Evolutionary conservation across 345 rosid genomes (phyloP), one percentile per base, ranked within the genome.

Genomic region (Mercurialis annua): DNA sequence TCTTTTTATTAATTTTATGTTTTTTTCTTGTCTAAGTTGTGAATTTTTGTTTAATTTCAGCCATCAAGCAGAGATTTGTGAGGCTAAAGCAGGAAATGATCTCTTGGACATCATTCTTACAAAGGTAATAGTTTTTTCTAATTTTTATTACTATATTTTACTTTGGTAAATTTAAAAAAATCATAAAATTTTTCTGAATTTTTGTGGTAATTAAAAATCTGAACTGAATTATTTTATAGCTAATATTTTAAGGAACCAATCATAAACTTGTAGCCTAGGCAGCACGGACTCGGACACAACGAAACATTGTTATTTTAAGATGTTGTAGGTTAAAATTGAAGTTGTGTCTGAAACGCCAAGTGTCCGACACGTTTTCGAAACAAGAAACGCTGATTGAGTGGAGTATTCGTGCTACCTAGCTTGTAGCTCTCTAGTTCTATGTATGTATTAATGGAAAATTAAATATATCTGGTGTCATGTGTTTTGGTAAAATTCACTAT

Each of bases 91-190:
- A 3, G 83, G 84, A 67, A 69, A 67, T 62, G 96, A 93, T 77
- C 76, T 84, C 71, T 84, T 90, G 77, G 97, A 93, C 69, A 71
- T 85, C 74, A 85, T 89, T 76, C 87, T 89, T 61, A 42, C 87
- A 0, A 87, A 89, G 94, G 98, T 93, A 76, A 51, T 8, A 18
- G 12, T 6, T 70, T 53, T 11, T 23, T 7, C 33, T n/a, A 23
- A 49, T 48, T 46, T 61, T 2, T 10, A 21, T 30, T 59, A n/a
- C 18, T 7, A 33, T 16, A 6, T 8, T 26, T 0, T 20, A 36
- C 4, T 7, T 26, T 23, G 10, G 27, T 49, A 0, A n/a, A 8
- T 51, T 51, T 34, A 34, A 34, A 3, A 3, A 34, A 10, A 1
- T 48, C 17, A 31, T 24, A 23, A 56, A n/a, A 1, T 17, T 56